Percentiles rank a stretch among this genome's conserved stretches.
Conservation (phyloP, 257 asterid species). For the Solanum stenotomum region DNA sequence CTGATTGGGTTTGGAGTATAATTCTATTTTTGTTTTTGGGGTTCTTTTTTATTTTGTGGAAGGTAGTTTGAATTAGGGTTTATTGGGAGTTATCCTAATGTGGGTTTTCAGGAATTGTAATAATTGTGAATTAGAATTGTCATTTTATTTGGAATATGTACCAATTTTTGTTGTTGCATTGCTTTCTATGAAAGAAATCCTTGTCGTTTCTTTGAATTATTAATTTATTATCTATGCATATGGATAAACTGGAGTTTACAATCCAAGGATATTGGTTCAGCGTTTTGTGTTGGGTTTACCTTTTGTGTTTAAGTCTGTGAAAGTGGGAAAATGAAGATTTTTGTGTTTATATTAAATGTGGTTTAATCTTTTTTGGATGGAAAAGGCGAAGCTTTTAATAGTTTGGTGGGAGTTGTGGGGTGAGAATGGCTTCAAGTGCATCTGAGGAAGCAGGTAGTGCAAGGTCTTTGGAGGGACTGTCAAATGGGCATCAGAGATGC, state of each 20-base stretch:
- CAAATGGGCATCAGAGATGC: conserved; percentile 44
- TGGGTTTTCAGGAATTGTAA: not conserved
- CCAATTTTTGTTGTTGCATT: not conserved
- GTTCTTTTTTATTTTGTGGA: not conserved
- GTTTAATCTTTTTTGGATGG: not conserved
- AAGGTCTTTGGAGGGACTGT: conserved; percentile 49
- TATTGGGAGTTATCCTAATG: not conserved
- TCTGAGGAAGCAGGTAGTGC: conserved; percentile 41
- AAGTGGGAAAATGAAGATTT: not conserved
- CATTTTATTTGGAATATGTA: not conserved
- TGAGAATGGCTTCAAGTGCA: conserved; percentile 51
- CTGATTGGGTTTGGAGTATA: not conserved
- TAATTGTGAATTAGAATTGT: not conserved
- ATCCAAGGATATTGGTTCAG: not conserved
- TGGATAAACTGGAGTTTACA: not conserved
- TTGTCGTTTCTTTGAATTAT: not conserved
- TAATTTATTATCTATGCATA: not conserved
- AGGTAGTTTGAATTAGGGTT: not conserved
- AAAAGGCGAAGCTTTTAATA: conserved; percentile 40
- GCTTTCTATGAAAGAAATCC: not conserved
- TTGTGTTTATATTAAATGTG: not conserved
- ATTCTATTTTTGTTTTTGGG: not conserved
- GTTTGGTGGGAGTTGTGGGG: conserved; percentile 44
- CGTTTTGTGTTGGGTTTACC: not conserved
- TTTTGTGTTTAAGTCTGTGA: not conserved